Conservation (phyloP, 352 stramenopile genomes). For the Thraustotheca clavata region DNA sequence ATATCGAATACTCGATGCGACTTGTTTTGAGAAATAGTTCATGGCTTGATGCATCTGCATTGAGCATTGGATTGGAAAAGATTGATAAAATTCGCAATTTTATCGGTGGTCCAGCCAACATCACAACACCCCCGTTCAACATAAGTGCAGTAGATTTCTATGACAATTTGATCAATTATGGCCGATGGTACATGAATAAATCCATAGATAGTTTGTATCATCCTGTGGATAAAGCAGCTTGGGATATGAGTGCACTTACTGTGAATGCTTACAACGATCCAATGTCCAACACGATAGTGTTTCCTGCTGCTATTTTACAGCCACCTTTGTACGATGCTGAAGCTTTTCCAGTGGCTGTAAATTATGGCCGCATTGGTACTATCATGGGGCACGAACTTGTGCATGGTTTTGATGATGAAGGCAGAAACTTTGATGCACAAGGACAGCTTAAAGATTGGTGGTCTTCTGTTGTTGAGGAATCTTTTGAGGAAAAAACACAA, state of each 20-base stretch:
- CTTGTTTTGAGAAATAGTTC: slow-evolving; percentile 74
- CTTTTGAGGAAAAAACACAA: slow-evolving; percentile 55
- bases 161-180: slow-evolving; percentile 41
- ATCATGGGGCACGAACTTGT: slow-evolving; percentile 92
- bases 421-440: slow-evolving; percentile 72
- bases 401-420: slow-evolving; percentile 92
- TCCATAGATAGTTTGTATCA: slow-evolving; percentile 31
- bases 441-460: slow-evolving; percentile 89
- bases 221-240: slow-evolving; percentile 44
- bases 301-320: slow-evolving; percentile 93
- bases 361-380: slow-evolving; percentile 88
- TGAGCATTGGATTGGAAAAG: slow-evolving; percentile 77
- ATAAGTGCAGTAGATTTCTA: slow-evolving; percentile 44
- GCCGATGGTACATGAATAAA: slow-evolving; percentile 26
- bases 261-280: slow-evolving; percentile 88
- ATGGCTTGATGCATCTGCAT: slow-evolving; percentile 84
- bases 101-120: slow-evolving; percentile 43
- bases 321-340: slow-evolving; percentile 87
- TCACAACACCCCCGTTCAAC: slow-evolving; percentile 41
- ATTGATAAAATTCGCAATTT: slow-evolving; percentile 74
- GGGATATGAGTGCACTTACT: slow-evolving; percentile 88
- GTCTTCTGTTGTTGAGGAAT: slow-evolving; percentile 51
- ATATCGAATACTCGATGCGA: slow-evolving; percentile 77
- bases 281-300: slow-evolving; percentile 87
- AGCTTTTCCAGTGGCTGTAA: slow-evolving; percentile 70